These are phyloP conservation scores for Fagopyrum tataricum DNA, from an alignment of 148 eudicot species.

Conservation along the genomic window DNA sequence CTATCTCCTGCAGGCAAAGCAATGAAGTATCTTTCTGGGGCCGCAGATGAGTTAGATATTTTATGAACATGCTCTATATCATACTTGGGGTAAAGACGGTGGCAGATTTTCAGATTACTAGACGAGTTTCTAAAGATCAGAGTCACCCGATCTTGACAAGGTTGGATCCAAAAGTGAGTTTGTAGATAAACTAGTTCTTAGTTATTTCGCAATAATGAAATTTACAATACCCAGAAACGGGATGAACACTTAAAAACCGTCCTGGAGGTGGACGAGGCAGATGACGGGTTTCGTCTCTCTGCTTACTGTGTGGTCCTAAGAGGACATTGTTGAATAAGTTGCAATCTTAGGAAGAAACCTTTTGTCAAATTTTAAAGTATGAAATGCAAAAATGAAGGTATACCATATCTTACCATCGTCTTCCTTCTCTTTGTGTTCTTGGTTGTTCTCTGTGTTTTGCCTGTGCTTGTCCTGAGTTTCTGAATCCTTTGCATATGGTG, in stretches of 20 bases:
- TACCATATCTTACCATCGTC: slow-evolving; percentile 1
- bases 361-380: slow-evolving; percentile 3
- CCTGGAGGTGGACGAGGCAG: slow-evolving; percentile 9
- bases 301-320: slow-evolving; percentile 13
- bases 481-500: not conserved
- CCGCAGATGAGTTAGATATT: not conserved
- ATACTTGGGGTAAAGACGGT: not conserved
- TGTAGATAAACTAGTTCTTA: not conserved
- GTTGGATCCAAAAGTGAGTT: not conserved
- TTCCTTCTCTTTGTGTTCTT: not conserved
- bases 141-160: slow-evolving; percentile 8
- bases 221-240: slow-evolving; percentile 9
- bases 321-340: slow-evolving; percentile 9
- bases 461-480: not conserved
- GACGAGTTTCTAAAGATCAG: not conserved
- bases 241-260: slow-evolving; percentile 1
- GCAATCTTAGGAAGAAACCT: not conserved
- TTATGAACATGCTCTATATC: not conserved
- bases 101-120: slow-evolving; percentile 1
- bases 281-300: slow-evolving; percentile 5
- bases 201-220: not conserved
- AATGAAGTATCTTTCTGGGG: not conserved
- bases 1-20: slow-evolving; percentile 11
- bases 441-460: not conserved
- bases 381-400: not conserved